Conservation (phyloP, 495 filamentous ascomycete genomes). For the Corynascus novoguineensis region DNA sequence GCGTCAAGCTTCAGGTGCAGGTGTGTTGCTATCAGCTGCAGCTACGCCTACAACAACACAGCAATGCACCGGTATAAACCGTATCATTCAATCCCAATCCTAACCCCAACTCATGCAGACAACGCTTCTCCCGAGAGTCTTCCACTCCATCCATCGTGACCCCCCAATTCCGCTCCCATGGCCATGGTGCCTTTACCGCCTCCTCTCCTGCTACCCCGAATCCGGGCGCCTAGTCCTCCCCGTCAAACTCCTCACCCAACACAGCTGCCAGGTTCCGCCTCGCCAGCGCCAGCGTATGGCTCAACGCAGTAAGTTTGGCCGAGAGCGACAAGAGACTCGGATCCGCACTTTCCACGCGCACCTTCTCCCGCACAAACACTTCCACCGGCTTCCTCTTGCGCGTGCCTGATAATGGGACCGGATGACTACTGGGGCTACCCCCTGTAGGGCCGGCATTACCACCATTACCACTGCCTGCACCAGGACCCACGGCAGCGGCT, state of each 20-base stretch:
- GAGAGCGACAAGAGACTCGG: conserved; percentile 81
- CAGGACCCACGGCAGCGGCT: too few species aligned
- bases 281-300: conserved; percentile 63
- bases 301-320: conserved; percentile 79
- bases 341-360: conserved; percentile 86
- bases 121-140: not conserved
- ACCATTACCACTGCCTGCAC: not conserved
- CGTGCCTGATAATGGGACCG: conserved; percentile 10
- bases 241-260: conserved; percentile 57
- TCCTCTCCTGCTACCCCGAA: not conserved
- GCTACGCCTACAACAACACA: conserved; percentile 24
- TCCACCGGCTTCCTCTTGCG: conserved; percentile 38
- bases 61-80: conserved; percentile 23
- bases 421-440: not conserved
- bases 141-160: not conserved
- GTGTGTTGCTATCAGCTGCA: not conserved
- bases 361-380: conserved; percentile 82
- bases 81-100: conserved; percentile 26
- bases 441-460: not conserved
- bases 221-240: conserved; percentile 16
- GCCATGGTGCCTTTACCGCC: too few species aligned
- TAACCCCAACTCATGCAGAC: conserved; percentile 24
- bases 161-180: not conserved
- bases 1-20: too few species aligned
- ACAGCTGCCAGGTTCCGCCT: conserved; percentile 71